These are phyloP conservation scores for Bryum argenteum DNA, from an alignment of 225 moss, liverwort and hornwort species.

Conservation along the genomic window DNA sequence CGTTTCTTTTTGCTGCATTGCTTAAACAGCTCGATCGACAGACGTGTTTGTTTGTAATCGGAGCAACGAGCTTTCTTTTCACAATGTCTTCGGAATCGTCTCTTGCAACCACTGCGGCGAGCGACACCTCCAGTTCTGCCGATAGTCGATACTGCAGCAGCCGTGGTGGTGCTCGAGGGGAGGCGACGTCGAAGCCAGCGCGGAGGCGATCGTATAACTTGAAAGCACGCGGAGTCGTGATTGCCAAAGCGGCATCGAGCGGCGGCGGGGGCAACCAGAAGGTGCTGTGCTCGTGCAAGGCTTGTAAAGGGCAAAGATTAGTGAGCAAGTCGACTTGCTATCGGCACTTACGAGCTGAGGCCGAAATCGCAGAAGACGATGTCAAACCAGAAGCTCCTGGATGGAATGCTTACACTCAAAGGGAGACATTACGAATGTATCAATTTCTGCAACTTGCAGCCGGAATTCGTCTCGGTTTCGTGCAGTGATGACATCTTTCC, in stretches of 20 bases:
- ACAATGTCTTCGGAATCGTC: conserved; percentile 48
- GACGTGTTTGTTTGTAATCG: background rate
- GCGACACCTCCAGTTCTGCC: conserved; percentile 50
- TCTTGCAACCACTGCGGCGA: conserved; percentile 47
- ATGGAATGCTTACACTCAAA: conserved; percentile 19
- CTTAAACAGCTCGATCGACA: background rate
- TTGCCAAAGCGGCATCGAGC: conserved; percentile 26
- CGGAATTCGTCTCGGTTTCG: conserved; percentile 30
- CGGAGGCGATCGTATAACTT: conserved; percentile 47
- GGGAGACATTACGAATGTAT: conserved; percentile 38
- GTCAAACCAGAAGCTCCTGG: conserved; percentile 16
- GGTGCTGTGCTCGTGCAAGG: conserved; percentile 46
- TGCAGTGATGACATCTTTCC: background rate
- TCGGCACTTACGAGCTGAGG: conserved; percentile 46
- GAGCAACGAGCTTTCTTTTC: background rate
- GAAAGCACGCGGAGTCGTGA: conserved; percentile 53
- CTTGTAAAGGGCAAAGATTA: conserved; percentile 39
- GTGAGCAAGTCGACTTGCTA: conserved; percentile 60
- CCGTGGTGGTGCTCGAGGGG: conserved; percentile 22
- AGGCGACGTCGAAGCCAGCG: conserved; percentile 27
- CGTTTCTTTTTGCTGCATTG: background rate
- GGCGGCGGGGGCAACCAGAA: conserved; percentile 39
- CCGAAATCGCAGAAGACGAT: conserved; percentile 42
- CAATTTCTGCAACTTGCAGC: conserved; percentile 33
- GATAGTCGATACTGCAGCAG: conserved; percentile 39